Conservation (phyloP, 2,329 filamentous ascomycete genomes). For the Alternaria angustiovoidea region DNA sequence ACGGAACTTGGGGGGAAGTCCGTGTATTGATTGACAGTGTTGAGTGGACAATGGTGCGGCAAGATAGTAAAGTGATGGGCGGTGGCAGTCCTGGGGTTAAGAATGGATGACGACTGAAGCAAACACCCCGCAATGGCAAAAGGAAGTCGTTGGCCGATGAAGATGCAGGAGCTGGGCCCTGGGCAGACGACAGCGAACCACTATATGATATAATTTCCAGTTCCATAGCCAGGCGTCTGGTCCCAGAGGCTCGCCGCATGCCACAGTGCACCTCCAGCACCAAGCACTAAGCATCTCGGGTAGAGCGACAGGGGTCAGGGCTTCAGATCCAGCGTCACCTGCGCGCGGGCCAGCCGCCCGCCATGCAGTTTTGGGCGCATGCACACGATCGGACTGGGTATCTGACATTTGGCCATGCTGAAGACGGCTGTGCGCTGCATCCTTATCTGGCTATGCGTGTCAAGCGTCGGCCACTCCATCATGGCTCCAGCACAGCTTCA, state of each 20-base stretch:
- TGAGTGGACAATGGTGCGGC: slow-evolving; percentile 6
- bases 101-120: not conserved
- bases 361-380: slow-evolving; percentile 10
- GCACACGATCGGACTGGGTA: slow-evolving; percentile 11
- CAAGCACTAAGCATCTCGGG: slow-evolving; percentile 15
- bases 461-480: slow-evolving; percentile 11
- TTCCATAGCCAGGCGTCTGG: not conserved
- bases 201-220: slow-evolving; percentile 19
- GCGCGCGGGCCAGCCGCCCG: slow-evolving; percentile 19
- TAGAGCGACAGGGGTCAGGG: slow-evolving; percentile 20
- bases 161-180: slow-evolving; percentile 6
- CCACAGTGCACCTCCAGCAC: slow-evolving; percentile 3
- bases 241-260: slow-evolving; percentile 8
- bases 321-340: slow-evolving; percentile 3
- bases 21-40: slow-evolving; percentile 5
- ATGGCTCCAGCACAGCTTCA: slow-evolving; percentile 4
- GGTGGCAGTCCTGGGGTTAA: not conserved
- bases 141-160: not conserved
- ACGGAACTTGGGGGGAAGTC: slow-evolving; percentile 9
- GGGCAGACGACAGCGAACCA: slow-evolving; percentile 5
- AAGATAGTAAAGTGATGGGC: slow-evolving; percentile 1
- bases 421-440: slow-evolving; percentile 17
- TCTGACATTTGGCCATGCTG: slow-evolving; percentile 13
- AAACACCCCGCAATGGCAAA: slow-evolving; percentile 6
- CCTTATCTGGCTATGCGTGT: slow-evolving; percentile 14